A percentile compares a stretch with the other conserved stretches of the same genome.
Evolutionary conservation across 164 flowering plant species (phyloP).

Genomic region (Vitis vinifera): DNA sequence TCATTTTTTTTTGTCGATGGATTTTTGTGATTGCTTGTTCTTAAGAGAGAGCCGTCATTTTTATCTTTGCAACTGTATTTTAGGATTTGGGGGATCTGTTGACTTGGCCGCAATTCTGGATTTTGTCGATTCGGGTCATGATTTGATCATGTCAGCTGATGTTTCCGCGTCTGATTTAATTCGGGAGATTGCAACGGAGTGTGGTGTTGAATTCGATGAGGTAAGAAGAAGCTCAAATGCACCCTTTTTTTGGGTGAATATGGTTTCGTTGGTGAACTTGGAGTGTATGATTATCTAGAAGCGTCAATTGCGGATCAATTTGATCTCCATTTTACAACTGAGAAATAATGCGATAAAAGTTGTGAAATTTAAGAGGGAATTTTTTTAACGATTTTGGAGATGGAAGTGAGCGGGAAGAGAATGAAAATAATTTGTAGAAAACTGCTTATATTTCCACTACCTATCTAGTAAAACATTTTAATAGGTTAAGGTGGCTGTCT

Average conservation of each 20-base stretch:
- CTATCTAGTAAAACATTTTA: no score
- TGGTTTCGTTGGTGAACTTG: not conserved
- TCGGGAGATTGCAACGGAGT: conserved; percentile 76
- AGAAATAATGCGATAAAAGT: no score
- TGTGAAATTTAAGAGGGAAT: no score
- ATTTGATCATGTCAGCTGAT: conserved; percentile 81
- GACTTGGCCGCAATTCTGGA: conserved; percentile 65
- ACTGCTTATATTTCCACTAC: no score
- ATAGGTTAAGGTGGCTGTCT: no score
- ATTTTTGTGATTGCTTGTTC: not conserved
- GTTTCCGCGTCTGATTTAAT: conserved; percentile 77
- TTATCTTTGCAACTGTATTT: not conserved
- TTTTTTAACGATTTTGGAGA: no score
- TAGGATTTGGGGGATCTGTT: conserved; percentile 87
- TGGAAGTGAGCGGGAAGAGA: no score
- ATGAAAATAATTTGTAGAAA: no score
- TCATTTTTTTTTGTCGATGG: no score
- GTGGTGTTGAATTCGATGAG: conserved; percentile 98
- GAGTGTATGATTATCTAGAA: no score
- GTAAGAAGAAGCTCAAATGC: conserved; percentile 24
- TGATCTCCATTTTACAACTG: no score
- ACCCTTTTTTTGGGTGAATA: not conserved
- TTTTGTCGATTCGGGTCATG: conserved; percentile 88
- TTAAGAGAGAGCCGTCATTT: not conserved
- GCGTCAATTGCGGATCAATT: no score